Evolutionary conservation across 345 rosid genomes (phyloP), one percentile per base, ranked within the genome.

Genomic region (Salix purpurea): DNA sequence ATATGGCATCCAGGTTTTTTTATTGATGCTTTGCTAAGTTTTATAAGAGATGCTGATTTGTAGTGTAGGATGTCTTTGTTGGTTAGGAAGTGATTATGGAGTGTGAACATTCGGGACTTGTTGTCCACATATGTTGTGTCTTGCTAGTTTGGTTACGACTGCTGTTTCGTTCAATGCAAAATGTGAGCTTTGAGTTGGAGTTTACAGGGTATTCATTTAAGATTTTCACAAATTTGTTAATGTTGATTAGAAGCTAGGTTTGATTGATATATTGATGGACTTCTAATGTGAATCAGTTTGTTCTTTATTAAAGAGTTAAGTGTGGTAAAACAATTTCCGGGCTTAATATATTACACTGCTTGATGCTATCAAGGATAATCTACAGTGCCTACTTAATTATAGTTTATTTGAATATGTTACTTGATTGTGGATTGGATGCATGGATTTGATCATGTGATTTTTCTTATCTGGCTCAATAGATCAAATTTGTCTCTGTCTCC

Each of bases 401-500:
- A 44, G 61, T 56, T 23, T 15, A 66, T 64, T 37, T 64, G 56
- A 65, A 71, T 24, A 26, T 73, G 54, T 48, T 36, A 67, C 13
- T 50, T 54, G 28, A 74, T 44, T 60, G 24, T 60, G 30, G 39
- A 28, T 52, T 52, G 30, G 39, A 30, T 52, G 21, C 67, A 23
- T 72, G 56, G 42, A 70, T 72, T 71, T 75, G 62, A 65, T 23
- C 46, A 58, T 18, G 5, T 58, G 56, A 54, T 16, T 62, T 39
- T 76, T 76, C 73, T 4, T 36, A 54, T 73, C 37, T 67, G 42
- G 67, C 67, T 76, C 74, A 58, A 79, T 82, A 96, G 98, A 86
- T 88, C 98, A 23, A 93, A 88, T 77, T 85, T 96, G 52, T 91
- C 98, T 1, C 79, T 96, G 24, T 93, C 96, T 19, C 91, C 96